Percentiles rank a stretch among this genome's conserved stretches.
phyloP scores from a whole-genome alignment of 306 rosid genomes.

The Gynostemma pentaphyllum region DNA sequence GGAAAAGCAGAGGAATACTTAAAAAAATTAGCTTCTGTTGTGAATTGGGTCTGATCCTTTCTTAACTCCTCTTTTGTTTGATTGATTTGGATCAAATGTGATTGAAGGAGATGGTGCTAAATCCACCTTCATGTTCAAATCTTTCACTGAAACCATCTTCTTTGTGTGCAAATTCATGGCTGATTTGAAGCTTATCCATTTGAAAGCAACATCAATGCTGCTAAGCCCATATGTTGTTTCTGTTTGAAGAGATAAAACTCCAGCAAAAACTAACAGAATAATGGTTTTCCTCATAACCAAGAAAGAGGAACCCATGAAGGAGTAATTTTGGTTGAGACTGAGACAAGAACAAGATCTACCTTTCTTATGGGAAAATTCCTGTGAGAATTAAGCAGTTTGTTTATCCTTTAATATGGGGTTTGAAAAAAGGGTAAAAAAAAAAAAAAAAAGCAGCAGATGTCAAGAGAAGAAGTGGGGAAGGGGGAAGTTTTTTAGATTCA shows the following conservation, averaged over 20 bases:
- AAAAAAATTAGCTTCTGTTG: background rate
- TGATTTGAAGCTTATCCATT: background rate
- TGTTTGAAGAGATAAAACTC: background rate
- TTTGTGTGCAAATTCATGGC: background rate
- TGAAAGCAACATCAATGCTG: slow-evolving; percentile 11
- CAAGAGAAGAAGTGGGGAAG: background rate
- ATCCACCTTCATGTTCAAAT: background rate
- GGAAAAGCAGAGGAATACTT: background rate
- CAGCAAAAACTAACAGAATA: background rate
- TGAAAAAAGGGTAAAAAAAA: slow-evolving; percentile 1
- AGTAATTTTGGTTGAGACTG: background rate
- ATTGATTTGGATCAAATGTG: slow-evolving; percentile 3
- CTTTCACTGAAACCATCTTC: background rate
- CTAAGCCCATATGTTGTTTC: background rate
- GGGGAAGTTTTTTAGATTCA: slow-evolving; percentile 5
- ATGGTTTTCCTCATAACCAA: background rate
- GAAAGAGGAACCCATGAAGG: background rate
- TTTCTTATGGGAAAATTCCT: background rate
- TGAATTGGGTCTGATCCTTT: slow-evolving; percentile 17
- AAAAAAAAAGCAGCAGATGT: background rate
- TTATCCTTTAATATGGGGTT: background rate
- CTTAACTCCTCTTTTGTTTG: slow-evolving; percentile 12
- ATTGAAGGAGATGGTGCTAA: slow-evolving; percentile 9
- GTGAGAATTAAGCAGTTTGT: background rate
- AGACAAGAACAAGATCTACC: background rate